Evolutionary conservation across 345 rosid genomes (phyloP).

Genomic region (Lenwebbia sp.): DNA sequence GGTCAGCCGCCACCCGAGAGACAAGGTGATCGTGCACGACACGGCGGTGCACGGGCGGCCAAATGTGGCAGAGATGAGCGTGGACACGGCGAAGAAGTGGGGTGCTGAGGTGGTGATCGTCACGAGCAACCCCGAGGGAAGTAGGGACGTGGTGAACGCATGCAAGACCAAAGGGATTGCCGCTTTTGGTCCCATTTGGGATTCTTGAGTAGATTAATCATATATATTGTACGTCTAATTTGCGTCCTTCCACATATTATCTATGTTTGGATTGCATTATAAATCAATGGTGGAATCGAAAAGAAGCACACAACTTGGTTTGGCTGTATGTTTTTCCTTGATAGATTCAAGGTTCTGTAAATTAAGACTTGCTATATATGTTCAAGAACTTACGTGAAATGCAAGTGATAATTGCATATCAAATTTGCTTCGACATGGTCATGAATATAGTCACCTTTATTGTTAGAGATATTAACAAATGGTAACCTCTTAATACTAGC

Average conservation of each 20-base stretch:
- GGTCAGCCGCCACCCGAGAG: slow-evolving; percentile 37
- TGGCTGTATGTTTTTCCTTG: not conserved
- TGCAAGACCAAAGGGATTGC: slow-evolving; percentile 54
- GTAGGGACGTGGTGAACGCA: slow-evolving; percentile 62
- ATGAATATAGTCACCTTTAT: not conserved
- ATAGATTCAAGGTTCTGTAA: not conserved
- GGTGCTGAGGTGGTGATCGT: slow-evolving; percentile 69
- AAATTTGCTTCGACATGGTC: not conserved
- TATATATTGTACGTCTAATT: not conserved
- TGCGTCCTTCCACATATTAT: not conserved
- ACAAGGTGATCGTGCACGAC: slow-evolving; percentile 63
- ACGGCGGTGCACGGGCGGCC: slow-evolving; percentile 60
- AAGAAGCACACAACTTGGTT: not conserved
- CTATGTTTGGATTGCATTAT: not conserved
- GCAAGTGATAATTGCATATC: not conserved
- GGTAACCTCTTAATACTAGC: not conserved
- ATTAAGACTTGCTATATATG: not conserved
- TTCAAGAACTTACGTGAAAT: not conserved
- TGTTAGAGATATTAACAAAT: not conserved
- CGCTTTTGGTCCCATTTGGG: slow-evolving; percentile 94
- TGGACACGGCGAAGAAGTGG: slow-evolving; percentile 54
- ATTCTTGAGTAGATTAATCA: slow-evolving; percentile 28
- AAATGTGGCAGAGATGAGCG: slow-evolving; percentile 53
- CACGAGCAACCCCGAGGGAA: slow-evolving; percentile 88
- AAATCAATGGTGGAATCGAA: not conserved